These are phyloP conservation scores for Aspergillus melleus DNA, from an alignment of 2,329 filamentous ascomycete genomes.

Conservation along the genomic window DNA sequence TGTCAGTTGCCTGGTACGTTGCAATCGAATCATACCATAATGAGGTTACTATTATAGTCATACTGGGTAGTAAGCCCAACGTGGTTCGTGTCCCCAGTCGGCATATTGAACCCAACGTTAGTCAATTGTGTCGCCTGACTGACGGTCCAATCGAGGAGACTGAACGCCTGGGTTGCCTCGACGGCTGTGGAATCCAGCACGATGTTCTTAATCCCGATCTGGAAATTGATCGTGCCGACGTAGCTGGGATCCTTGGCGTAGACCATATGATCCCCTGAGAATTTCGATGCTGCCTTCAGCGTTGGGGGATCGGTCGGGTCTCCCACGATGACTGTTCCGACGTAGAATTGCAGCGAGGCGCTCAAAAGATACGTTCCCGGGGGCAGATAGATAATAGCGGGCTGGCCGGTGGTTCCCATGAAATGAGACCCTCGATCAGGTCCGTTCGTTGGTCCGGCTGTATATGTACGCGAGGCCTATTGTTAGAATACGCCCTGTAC, in stretches of 20 bases:
- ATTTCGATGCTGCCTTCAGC: slow-evolving; percentile 53
- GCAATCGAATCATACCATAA: slow-evolving; percentile 25
- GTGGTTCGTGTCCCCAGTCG: slow-evolving; percentile 30
- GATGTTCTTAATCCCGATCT: slow-evolving; percentile 40
- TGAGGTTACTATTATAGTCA: slow-evolving; percentile 29
- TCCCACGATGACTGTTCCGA: slow-evolving; percentile 40
- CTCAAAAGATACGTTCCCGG: slow-evolving; percentile 30
- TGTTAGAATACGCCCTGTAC: background rate
- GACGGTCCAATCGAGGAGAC: slow-evolving; percentile 41
- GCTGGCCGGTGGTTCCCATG: slow-evolving; percentile 33
- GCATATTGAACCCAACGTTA: slow-evolving; percentile 42
- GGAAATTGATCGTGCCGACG: slow-evolving; percentile 36
- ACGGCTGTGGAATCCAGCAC: slow-evolving; percentile 38
- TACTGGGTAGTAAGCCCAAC: slow-evolving; percentile 35
- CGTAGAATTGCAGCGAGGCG: slow-evolving; percentile 25
- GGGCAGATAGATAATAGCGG: slow-evolving; percentile 33
- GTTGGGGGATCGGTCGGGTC: slow-evolving; percentile 47
- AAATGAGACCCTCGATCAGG: slow-evolving; percentile 24
- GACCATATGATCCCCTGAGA: slow-evolving; percentile 56
- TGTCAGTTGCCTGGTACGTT: background rate
- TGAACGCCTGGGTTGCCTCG: slow-evolving; percentile 26
- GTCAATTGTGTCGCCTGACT: slow-evolving; percentile 41
- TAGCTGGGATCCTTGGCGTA: slow-evolving; percentile 46
- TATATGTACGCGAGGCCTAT: slow-evolving; percentile 2
- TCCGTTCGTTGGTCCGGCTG: slow-evolving; percentile 27